Evolutionary conservation across 192 early-diverging fungal species (phyloP), one percentile per base, ranked within the genome.

Genomic region (Rhizoclosmatium globosum): DNA sequence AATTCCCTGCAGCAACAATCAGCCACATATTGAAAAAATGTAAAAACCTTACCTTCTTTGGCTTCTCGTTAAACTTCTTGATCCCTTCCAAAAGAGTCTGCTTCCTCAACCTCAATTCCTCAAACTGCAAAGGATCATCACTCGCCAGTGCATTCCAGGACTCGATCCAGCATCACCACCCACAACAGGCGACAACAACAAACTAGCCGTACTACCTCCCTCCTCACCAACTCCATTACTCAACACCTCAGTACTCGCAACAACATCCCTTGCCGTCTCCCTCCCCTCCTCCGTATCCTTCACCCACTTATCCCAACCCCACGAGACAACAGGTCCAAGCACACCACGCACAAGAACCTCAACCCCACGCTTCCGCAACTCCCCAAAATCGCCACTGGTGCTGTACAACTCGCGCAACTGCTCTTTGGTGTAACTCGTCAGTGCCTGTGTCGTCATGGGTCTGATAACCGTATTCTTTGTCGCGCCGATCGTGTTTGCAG

Each of bases 101-200:
- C 83, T 99, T 99, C 64, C 92, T 88, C 68, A 91, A 89, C 80
- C 94, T 94, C 74, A 92, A 79, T 47, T 85, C 90, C 75, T 91
- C 91, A 82, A 97, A 92, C 79, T 93, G 90, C 57, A 88, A 89
- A 9, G 96, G 96, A 79, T 96, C 95, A 78, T 97, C 96, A 65
- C 0, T 78, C 85, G 9, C 82, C 61, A 2, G 47, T 46, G 42
- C 38, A 64, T 19, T 9, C 19, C 50, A 47, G 66, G 9, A 9
- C 95, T 57, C 80, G 80, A 47, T 21, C 17, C 45, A 70, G 13
- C 41, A 11, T 13, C 15, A 42, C 39, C 38, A 38, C 47, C 56
- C 2, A 21, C 43, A 19, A 62, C 56, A n/a, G 21, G n/a, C 19
- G 13, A 13, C 4, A 42, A 19, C 31, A 59, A 31, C 0, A 31